phyloP scores from a whole-genome alignment of 306 rosid species.

The Ochetophila trinervis region DNA sequence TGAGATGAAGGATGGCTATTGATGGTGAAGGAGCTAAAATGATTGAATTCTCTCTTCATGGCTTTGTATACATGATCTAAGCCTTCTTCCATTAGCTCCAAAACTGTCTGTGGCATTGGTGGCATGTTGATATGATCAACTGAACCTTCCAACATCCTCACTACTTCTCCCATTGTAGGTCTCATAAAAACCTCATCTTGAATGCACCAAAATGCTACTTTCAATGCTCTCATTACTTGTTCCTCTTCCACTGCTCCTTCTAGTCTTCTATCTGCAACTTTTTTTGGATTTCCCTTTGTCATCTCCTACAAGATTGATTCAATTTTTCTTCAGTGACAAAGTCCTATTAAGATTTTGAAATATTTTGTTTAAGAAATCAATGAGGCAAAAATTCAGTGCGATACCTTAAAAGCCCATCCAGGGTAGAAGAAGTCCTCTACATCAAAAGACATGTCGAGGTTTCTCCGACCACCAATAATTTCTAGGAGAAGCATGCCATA shows the following conservation, averaged over 20 bases:
- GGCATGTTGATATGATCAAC: slow-evolving; percentile 54
- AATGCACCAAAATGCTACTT: slow-evolving; percentile 91
- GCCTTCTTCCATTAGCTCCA: slow-evolving; percentile 83
- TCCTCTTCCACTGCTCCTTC: slow-evolving; percentile 78
- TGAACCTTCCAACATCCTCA: slow-evolving; percentile 81
- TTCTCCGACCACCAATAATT: slow-evolving; percentile 92
- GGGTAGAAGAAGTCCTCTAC: slow-evolving; percentile 88
- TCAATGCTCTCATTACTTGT: slow-evolving; percentile 60
- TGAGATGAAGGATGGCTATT: slow-evolving; percentile 68
- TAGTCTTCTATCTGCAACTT: slow-evolving; percentile 72
- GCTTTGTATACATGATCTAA: slow-evolving; percentile 75
- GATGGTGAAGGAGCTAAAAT: slow-evolving; percentile 73
- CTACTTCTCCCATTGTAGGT: slow-evolving; percentile 94
- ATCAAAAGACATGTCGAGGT: slow-evolving; percentile 84
- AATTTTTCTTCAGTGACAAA: neutral
- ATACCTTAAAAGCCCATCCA: slow-evolving; percentile 94
- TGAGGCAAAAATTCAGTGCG: neutral
- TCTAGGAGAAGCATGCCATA: slow-evolving; percentile 93
- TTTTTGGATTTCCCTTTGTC: slow-evolving; percentile 50
- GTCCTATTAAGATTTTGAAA: neutral
- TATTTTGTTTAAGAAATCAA: neutral
- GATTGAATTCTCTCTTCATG: slow-evolving; percentile 79
- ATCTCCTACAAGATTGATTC: slow-evolving; percentile 47
- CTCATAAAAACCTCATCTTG: slow-evolving; percentile 78
- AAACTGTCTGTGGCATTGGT: slow-evolving; percentile 88